Evolutionary conservation across 306 rosid genomes (phyloP), one percentile per base, ranked within the genome.

Genomic region (Lagenaria siceraria): DNA sequence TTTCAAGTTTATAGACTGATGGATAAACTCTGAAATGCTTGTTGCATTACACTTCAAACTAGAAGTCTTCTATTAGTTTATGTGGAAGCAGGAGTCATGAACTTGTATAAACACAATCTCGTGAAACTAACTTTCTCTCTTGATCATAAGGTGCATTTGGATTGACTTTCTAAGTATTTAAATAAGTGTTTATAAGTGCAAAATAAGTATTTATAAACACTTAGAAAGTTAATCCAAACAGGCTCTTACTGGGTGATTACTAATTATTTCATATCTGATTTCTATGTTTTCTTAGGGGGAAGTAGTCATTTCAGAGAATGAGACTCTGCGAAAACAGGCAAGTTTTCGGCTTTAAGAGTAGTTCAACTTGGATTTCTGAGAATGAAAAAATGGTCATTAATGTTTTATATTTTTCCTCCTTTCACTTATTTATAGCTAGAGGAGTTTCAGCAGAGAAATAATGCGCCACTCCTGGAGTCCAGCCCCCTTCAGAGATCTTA

Each of bases 251-350:
- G 46, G 8, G 18, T 35, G 48, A 15, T 12, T 19, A 66, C 15
- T 60, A 10, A 35, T 59, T 27, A 53, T 66, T 75, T 60, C 21
- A 75, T 11, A 78, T 66, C 24, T 27, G 76, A 48, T 72, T 51
- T 48, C 35, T 64, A 15, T 64, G 18, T 21, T 40, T 42, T 72
- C 24, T 10, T 83, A 88, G 93, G 96, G 86, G 78, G 87, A 89
- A 69, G 86, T 78, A 77, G 86, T 88, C 33, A 18, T 84, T 87
- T 35, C 75, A 48, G 92, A 92, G 75, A 90, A 84, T 43, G 91
- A 90, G 79, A 76, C 80, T 78, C 80, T 90, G 38, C 85, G 79
- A 61, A 87, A 88, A 81, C 85, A 87, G 81, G 92, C 88, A 42
- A 77, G 74, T 70, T 52, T 56, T 25, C 11, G 36, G 56, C 7